Evolutionary conservation across 2,329 filamentous ascomycete genomes (phyloP), one percentile per base, ranked within the genome.

Genomic region (Aspergillus novoparasiticus): DNA sequence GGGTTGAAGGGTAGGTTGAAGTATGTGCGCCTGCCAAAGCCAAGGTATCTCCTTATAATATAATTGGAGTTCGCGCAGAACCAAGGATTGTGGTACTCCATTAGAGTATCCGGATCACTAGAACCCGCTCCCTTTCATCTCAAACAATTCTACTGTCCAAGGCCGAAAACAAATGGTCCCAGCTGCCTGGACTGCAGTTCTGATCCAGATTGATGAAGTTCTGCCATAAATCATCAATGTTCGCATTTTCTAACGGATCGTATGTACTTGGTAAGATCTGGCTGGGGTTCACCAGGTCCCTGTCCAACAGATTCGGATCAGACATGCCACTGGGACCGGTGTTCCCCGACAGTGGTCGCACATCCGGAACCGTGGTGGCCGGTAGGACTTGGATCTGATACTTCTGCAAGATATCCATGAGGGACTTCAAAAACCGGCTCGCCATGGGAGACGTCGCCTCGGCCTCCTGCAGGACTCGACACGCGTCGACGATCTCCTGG

Each of bases 171-270:
- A 43, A 43, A 43, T 43, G 41, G n/a, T 21, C 41, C 41, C 41
- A 43, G 41, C 41, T 43, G 41, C 19, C 41, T 1, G 41, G 41
- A 19, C 41, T 43, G 41, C 41, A 43, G 41, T 43, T 43, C 41
- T 43, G 41, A 43, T 56, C 53, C 21, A 19, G 32, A 56, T 56
- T 41, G 21, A 56, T 43, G 34, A 56, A 56, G 30, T 26, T 56
- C 36, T 56, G 30, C 53, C 53, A 56, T 30, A 56, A 8, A 16
- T 39, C 53, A 21, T 56, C 34, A 26, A 56, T 56, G 32, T 43
- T 21, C 21, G 34, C 12, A 21, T 56, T 23, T 36, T 21, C 41
- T 9, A 56, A 26, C 32, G 10, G 21, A 21, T 36, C 30, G 30
- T 26, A 26, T 21, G 36, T 8, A 23, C 23, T 43, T 21, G 19